Conservation (phyloP, 2,329 filamentous ascomycete species). For the Neofusicoccum laricinum region DNA sequence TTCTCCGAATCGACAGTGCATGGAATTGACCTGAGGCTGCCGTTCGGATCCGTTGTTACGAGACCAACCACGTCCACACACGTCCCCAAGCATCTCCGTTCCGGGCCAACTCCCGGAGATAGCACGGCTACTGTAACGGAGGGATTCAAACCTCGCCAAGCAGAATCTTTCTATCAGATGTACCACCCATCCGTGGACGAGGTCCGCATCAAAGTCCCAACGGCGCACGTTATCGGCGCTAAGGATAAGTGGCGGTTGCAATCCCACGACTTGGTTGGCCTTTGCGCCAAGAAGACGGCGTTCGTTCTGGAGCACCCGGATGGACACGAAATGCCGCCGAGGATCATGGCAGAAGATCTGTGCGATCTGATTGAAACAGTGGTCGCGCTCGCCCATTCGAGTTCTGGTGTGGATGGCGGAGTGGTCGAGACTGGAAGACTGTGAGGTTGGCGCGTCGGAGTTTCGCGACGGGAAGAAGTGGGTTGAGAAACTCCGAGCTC, state of each 20-base stretch:
- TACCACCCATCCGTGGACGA: not conserved
- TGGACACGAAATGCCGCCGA: conserved; percentile 12
- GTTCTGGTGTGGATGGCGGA: not conserved
- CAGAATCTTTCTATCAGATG: conserved; percentile 25
- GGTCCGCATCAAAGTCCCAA: not conserved
- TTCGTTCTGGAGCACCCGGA: not conserved
- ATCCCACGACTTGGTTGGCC: not conserved
- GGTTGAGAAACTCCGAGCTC: not conserved
- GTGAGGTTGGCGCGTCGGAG: not conserved
- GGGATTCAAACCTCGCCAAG: conserved; percentile 21
- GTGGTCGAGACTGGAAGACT: not conserved
- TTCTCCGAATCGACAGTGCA: conserved; percentile 18
- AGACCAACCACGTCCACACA: not conserved
- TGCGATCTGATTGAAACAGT: not conserved
- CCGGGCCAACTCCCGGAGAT: not conserved
- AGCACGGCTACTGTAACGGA: not conserved
- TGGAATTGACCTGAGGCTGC: not conserved
- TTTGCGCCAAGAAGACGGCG: not conserved
- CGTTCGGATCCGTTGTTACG: not conserved
- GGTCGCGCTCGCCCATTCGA: no score
- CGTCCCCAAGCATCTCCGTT: not conserved
- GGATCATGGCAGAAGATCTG: not conserved
- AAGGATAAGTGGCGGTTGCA: conserved; percentile 11
- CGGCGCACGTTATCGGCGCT: conserved; percentile 8
- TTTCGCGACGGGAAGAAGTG: not conserved